Conservation (phyloP, 2,329 filamentous ascomycete species). For the Stachybotrys chlorohalonatus region DNA sequence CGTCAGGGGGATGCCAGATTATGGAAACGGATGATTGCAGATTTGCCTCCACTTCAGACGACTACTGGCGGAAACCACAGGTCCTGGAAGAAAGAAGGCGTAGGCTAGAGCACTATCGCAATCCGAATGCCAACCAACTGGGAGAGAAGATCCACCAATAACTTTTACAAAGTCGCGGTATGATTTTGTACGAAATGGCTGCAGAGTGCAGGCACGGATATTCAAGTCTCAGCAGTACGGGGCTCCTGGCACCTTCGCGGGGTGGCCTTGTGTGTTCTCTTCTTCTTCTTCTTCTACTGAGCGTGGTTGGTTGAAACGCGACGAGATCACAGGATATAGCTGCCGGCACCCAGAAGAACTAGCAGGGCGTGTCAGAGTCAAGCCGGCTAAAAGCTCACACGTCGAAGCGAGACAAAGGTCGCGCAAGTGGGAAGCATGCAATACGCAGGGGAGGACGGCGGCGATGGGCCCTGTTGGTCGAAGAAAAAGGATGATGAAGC, state of each 20-base stretch:
- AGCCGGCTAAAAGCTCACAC: background rate
- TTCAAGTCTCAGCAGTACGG: constrained; percentile 15
- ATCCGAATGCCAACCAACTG: background rate
- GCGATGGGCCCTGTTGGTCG: background rate
- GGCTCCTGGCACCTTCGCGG: background rate
- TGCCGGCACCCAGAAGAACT: constrained; percentile 3
- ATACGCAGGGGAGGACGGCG: background rate
- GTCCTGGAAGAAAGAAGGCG: background rate
- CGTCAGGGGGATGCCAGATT: background rate
- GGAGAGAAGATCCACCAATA: background rate
- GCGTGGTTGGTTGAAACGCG: constrained; percentile 12
- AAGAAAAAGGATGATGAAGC: background rate
- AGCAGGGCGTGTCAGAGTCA: background rate
- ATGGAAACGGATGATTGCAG: background rate
- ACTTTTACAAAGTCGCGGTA: constrained; percentile 16
- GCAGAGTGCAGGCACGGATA: constrained; percentile 13
- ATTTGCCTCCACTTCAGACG: background rate
- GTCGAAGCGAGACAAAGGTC: background rate
- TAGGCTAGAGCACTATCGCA: background rate
- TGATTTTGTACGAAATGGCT: constrained; percentile 12
- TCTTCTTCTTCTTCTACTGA: constrained; percentile 13
- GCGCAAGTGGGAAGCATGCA: background rate
- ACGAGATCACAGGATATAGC: constrained; percentile 14
- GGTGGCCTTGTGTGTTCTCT: background rate
- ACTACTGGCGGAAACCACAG: background rate